Conservation (phyloP, 2,329 filamentous ascomycete genomes). For the Orbilia brochopaga region DNA sequence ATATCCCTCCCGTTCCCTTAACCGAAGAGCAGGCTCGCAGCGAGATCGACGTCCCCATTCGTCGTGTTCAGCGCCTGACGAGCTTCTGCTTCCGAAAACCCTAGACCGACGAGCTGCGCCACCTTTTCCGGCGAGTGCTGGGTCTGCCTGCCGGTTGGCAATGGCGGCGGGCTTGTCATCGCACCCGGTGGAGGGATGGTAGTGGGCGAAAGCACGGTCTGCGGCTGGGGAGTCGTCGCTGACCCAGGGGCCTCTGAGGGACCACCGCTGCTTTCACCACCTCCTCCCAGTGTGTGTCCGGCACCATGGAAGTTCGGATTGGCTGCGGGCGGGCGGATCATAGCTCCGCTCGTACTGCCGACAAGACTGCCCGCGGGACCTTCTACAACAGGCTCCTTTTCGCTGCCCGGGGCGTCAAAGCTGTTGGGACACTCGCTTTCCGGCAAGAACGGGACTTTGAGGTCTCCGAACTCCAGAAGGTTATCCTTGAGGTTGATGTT, state of each 20-base stretch:
- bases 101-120: constrained; percentile 76
- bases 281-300: constrained; percentile 27
- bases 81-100: constrained; percentile 77
- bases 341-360: constrained; percentile 79
- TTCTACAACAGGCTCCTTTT: constrained; percentile 80
- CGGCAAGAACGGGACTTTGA: constrained; percentile 86
- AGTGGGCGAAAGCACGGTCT: constrained; percentile 32
- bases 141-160: constrained; percentile 52
- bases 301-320: constrained; percentile 46
- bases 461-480: constrained; percentile 83
- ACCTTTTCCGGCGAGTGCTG: constrained; percentile 68
- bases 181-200: constrained; percentile 31
- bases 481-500: constrained; percentile 86
- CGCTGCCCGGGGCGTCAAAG: constrained; percentile 70
- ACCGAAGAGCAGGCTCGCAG: constrained; percentile 76
- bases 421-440: constrained; percentile 94
- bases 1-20: constrained; percentile 15
- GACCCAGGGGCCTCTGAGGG: constrained; percentile 52
- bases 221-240: constrained; percentile 50
- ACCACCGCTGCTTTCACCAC: constrained; percentile 45
- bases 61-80: constrained; percentile 81
- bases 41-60: constrained; percentile 83
- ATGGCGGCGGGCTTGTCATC: constrained; percentile 52
- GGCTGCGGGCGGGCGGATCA: constrained; percentile 64
- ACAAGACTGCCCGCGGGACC: constrained; percentile 90